These are phyloP conservation scores for Agarophyton chilense DNA, from an alignment of 23 red algal species.

Conservation along the genomic window DNA sequence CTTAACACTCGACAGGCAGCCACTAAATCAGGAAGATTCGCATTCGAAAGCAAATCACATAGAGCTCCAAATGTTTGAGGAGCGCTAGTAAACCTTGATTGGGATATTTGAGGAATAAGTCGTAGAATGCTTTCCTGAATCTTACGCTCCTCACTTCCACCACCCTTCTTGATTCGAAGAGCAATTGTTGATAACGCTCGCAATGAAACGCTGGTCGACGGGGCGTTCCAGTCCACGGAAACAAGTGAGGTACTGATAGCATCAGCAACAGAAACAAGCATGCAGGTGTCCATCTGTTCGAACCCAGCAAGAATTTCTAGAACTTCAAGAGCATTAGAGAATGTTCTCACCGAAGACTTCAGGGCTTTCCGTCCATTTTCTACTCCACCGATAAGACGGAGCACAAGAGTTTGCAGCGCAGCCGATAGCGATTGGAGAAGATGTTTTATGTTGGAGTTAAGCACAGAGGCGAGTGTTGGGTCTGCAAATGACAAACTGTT, in stretches of 20 bases:
- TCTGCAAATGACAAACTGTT: not conserved
- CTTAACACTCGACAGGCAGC: conserved; percentile 9
- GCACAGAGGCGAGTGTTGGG: not conserved
- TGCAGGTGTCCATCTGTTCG: not conserved
- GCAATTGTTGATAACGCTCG: conserved; percentile 10
- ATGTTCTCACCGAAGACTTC: not conserved
- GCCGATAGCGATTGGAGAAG: not conserved
- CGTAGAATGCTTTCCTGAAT: conserved; percentile 11
- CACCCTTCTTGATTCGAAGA: not conserved
- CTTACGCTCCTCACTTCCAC: not conserved
- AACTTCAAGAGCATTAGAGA: not conserved
- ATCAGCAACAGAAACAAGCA: conserved; percentile 20
- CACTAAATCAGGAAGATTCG: conserved; percentile 9
- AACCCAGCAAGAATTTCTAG: conserved; percentile 14
- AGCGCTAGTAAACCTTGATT: conserved; percentile 5
- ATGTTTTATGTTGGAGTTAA: not conserved
- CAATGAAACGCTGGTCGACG: not conserved
- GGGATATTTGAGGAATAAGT: conserved; percentile 17
- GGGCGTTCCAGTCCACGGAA: not conserved
- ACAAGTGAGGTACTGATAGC: conserved; percentile 9
- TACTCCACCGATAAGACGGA: not conserved
- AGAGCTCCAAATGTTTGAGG: conserved; percentile 8
- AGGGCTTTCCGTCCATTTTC: not conserved
- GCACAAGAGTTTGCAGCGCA: not conserved
- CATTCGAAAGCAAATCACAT: conserved; percentile 25